These are phyloP conservation scores for Stenocarpella maydis DNA, from an alignment of 2,329 filamentous ascomycete species.

Conservation along the genomic window DNA sequence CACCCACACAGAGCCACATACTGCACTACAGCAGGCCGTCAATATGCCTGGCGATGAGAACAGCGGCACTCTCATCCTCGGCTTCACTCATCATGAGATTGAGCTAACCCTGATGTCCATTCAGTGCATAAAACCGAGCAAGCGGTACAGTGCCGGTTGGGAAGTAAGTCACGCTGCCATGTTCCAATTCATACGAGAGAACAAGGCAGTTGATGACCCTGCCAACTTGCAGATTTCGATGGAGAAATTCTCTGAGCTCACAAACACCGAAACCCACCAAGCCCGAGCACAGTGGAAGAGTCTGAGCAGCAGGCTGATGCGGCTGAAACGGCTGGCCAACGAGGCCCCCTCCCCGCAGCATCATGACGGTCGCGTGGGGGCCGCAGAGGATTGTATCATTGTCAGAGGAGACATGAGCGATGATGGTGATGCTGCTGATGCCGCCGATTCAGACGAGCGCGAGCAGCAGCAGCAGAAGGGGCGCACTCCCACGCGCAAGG, in stretches of 20 bases:
- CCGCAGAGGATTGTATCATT: neutral
- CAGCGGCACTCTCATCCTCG: neutral
- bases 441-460: neutral
- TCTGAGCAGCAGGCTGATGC: neutral
- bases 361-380: too few species aligned
- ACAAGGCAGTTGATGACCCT: neutral
- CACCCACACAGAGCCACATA: neutral
- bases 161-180: neutral
- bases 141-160: neutral
- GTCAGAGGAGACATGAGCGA: neutral
- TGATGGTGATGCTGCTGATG: neutral
- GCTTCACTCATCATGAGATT: neutral
- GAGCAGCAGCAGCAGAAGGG: neutral
- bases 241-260: neutral
- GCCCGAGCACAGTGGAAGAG: neutral
- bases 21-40: too few species aligned
- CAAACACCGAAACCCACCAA: neutral
- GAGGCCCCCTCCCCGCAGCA: neutral
- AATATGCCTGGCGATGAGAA: neutral
- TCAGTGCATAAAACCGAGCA: constrained; percentile 3
- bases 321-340: neutral
- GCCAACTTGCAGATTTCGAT: neutral
- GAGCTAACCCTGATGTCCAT: neutral
- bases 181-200: neutral
- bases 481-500: neutral